Evolutionary conservation across 2,329 filamentous ascomycete species (phyloP).

Genomic region (Geosmithia flava): DNA sequence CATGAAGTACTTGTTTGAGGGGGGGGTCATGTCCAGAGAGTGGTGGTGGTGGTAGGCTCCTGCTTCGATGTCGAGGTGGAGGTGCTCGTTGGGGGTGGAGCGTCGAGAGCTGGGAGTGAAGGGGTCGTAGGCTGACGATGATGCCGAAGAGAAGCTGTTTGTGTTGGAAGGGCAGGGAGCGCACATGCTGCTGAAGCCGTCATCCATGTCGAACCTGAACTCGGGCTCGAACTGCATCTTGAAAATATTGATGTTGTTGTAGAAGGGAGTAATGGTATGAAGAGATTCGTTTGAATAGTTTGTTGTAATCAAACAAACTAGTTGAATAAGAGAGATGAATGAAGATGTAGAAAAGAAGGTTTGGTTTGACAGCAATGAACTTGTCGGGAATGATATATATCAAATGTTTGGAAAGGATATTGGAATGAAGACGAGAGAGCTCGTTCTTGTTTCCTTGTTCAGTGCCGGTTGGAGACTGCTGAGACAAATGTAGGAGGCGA

Average conservation of each 20-base stretch:
- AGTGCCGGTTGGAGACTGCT: too few relatives aligned
- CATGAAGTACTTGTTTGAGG: slow-evolving; percentile 15
- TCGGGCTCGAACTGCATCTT: slow-evolving; percentile 26
- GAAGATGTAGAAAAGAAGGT: too few relatives aligned
- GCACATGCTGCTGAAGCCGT: slow-evolving; percentile 22
- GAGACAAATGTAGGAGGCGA: too few relatives aligned
- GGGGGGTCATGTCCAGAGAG: slow-evolving; percentile 21
- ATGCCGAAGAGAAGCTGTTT: slow-evolving; percentile 26
- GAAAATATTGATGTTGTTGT: slow-evolving; percentile 1
- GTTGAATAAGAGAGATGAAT: too few relatives aligned
- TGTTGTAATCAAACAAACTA: too few relatives aligned
- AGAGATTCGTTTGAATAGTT: too few relatives aligned
- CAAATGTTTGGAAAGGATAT: too few relatives aligned
- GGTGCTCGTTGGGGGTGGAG: slow-evolving; percentile 27
- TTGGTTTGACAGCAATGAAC: too few relatives aligned
- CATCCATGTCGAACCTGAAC: slow-evolving; percentile 25
- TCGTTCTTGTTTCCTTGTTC: too few relatives aligned
- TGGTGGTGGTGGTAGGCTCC: slow-evolving; percentile 13
- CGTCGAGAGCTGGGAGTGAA: slow-evolving; percentile 31
- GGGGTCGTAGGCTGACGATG: slow-evolving; percentile 25
- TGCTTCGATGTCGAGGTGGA: slow-evolving; percentile 23
- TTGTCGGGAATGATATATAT: too few relatives aligned
- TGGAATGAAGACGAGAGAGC: too few relatives aligned
- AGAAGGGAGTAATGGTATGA: too few relatives aligned
- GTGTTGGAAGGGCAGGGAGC: slow-evolving; percentile 20